Evolutionary conservation across 2,329 filamentous ascomycete species (phyloP).

Genomic region (Hymenotorrendiella dingleyae): DNA sequence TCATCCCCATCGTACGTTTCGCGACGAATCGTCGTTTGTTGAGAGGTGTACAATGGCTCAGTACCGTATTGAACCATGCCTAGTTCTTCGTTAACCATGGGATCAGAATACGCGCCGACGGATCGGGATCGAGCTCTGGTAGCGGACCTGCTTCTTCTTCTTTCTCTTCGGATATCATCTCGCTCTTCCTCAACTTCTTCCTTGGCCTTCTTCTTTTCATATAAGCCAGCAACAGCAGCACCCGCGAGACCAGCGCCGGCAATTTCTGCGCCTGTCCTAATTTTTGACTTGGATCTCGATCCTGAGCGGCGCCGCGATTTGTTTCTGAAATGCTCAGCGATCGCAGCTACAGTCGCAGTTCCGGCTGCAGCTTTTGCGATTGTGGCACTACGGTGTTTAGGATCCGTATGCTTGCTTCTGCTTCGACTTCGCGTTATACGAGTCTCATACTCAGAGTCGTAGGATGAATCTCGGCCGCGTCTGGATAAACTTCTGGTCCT

Average conservation of each 20-base stretch:
- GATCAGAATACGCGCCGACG: conserved; percentile 40
- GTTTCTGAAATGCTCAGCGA: conserved; percentile 52
- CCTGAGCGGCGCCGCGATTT: conserved; percentile 44
- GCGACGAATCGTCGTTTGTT: conserved; percentile 27
- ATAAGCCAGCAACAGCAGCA: conserved; percentile 55
- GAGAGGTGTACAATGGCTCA: conserved; percentile 44
- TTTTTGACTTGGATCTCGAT: conserved; percentile 35
- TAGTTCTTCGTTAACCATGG: conserved; percentile 56
- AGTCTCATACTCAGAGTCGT: conserved; percentile 28
- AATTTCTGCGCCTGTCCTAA: conserved; percentile 51
- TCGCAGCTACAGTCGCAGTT: conserved; percentile 50
- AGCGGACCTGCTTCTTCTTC: conserved; percentile 29
- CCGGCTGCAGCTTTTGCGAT: conserved; percentile 39
- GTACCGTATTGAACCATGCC: conserved; percentile 63
- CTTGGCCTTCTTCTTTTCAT: conserved; percentile 56
- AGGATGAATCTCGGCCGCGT: conserved; percentile 34
- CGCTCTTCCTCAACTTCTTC: conserved; percentile 40
- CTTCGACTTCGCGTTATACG: conserved; percentile 38
- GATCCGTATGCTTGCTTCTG: conserved; percentile 41
- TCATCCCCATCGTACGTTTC: conserved; percentile 17
- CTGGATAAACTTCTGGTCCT: conserved; percentile 40
- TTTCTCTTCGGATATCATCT: conserved; percentile 22
- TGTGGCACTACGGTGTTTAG: conserved; percentile 37
- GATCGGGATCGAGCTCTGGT: conserved; percentile 53
- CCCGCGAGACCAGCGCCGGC: conserved; percentile 54